Evolutionary conservation across 2,329 filamentous ascomycete genomes (phyloP).

Genomic region (Fusarium ramigenum): DNA sequence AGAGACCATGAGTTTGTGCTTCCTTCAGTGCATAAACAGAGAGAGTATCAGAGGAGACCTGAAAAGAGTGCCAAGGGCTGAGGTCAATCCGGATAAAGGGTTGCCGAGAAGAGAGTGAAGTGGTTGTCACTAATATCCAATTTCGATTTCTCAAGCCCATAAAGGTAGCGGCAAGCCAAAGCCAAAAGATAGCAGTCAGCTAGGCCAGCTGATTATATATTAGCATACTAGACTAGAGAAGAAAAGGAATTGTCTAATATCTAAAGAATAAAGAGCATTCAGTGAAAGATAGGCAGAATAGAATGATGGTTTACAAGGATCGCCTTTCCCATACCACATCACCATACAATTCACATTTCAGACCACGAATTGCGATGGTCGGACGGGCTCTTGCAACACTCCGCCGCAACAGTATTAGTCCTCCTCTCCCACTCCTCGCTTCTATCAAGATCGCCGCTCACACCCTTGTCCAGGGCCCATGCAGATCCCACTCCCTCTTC

Average conservation of each 20-base stretch:
- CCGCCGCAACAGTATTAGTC: slow-evolving; percentile 17
- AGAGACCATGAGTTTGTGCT: background rate
- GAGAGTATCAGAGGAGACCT: background rate
- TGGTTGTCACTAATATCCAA: slow-evolving; percentile 20
- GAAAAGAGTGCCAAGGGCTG: slow-evolving; percentile 12
- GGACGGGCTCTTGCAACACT: slow-evolving; percentile 21
- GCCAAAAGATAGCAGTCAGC: background rate
- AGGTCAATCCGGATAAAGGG: slow-evolving; percentile 26
- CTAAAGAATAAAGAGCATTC: background rate
- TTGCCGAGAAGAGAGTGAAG: slow-evolving; percentile 25
- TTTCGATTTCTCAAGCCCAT: slow-evolving; percentile 31
- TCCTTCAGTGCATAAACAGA: too few relatives aligned
- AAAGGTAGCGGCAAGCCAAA: slow-evolving; percentile 26
- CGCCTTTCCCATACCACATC: slow-evolving; percentile 13
- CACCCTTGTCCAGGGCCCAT: slow-evolving; percentile 21
- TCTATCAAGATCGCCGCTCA: slow-evolving; percentile 32
- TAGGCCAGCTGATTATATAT: slow-evolving; percentile 1
- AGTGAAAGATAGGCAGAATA: too few relatives aligned
- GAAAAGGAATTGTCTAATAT: background rate
- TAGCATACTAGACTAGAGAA: background rate
- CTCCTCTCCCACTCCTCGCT: background rate
- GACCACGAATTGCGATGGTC: slow-evolving; percentile 26
- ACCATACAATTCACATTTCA: slow-evolving; percentile 12
- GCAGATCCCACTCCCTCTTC: slow-evolving; percentile 22
- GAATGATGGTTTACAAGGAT: slow-evolving; percentile 15